These are phyloP conservation scores for Cutaneotrichosporon cutaneum DNA, from an alignment of 1,284 basidiomycete genomes.

Conservation along the genomic window DNA sequence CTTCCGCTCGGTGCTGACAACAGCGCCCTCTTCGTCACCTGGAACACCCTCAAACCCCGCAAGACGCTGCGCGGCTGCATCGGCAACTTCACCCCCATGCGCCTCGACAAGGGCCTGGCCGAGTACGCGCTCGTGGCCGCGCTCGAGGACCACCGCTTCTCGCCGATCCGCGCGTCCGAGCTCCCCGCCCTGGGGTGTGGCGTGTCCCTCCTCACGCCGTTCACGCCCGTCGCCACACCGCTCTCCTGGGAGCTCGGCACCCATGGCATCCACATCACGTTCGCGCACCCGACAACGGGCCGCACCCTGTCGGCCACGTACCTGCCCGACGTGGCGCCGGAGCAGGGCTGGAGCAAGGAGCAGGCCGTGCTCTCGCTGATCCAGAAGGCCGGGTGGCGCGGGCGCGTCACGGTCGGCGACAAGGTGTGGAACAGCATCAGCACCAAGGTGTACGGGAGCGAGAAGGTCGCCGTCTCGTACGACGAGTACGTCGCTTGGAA, in stretches of 20 bases:
- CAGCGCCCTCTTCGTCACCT: constrained; percentile 94
- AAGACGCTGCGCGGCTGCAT: constrained; percentile 82
- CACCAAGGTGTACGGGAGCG: constrained; percentile 82
- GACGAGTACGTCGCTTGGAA: constrained; percentile 61
- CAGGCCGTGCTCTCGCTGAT: constrained; percentile 89
- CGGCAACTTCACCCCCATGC: constrained; percentile 81
- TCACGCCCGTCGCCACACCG: constrained; percentile 79
- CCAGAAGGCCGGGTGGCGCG: constrained; percentile 85
- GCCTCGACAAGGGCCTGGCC: constrained; percentile 71
- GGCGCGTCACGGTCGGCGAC: constrained; percentile 63
- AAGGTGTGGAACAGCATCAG: constrained; percentile 73
- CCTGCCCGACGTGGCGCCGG: constrained; percentile 87
- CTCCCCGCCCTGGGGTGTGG: constrained; percentile 71
- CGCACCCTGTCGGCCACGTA: constrained; percentile 80
- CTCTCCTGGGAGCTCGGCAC: constrained; percentile 89
- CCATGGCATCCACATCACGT: constrained; percentile 88
- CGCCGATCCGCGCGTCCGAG: constrained; percentile 72
- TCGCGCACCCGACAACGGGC: constrained; percentile 67
- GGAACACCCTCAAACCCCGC: constrained; percentile 63
- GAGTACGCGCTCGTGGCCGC: constrained; percentile 81
- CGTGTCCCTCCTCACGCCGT: constrained; percentile 87
- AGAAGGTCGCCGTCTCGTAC: constrained; percentile 68
- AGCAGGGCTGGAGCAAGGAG: constrained; percentile 88
- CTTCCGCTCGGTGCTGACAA: constrained; percentile 1
- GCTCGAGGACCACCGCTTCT: constrained; percentile 57